Conservation (phyloP, 441 rosid genomes). For the Lepidium campestre region DNA sequence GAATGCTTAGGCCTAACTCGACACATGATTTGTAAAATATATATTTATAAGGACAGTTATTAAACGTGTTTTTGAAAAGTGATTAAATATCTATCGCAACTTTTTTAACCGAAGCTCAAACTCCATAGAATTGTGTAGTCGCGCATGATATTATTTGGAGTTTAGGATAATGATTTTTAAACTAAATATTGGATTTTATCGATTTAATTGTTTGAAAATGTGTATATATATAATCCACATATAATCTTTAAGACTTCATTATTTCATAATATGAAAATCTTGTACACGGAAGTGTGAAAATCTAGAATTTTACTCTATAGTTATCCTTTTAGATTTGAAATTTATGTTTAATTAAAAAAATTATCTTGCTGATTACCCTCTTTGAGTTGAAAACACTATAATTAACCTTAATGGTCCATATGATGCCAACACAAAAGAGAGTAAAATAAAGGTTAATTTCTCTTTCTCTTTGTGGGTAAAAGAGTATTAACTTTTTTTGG, state of each 20-base stretch:
- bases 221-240: neutral
- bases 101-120: no score
- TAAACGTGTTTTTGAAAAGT: no score
- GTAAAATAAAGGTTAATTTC: neutral
- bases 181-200: no score
- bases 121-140: no score
- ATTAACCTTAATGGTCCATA: neutral
- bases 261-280: neutral
- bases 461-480: neutral
- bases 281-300: neutral
- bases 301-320: neutral
- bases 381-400: neutral
- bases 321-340: neutral
- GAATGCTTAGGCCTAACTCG: no score
- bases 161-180: no score
- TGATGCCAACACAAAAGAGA: conserved; percentile 5
- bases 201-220: no score
- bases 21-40: no score
- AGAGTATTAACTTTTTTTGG: no score
- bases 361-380: neutral
- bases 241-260: neutral
- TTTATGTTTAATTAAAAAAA: neutral
- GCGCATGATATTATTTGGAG: no score
- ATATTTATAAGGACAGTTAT: no score
- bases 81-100: no score